Evolutionary conservation across 257 asterid genomes (phyloP), one percentile per base, ranked within the genome.

Genomic region (Paraleonurus japonicus): DNA sequence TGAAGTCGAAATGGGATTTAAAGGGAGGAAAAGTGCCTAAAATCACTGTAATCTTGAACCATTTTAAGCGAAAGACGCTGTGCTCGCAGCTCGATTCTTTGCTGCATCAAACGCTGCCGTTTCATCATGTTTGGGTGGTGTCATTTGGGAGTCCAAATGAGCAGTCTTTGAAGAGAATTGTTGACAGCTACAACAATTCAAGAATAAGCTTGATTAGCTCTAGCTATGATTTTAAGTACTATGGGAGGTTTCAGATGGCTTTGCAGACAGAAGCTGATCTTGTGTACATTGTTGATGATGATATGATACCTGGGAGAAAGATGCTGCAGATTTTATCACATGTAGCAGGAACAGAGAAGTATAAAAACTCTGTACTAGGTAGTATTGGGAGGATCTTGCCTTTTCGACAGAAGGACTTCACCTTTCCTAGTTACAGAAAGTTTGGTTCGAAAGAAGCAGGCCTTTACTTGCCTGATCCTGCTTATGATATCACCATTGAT

Each of bases 361-460:
- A 95, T 32, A 64, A 81, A 85, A 92, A 95, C 57, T 83, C 98
- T 10, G 95, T 93, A 15, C 71, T 95, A 13, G 98, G 99, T 0
- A 95, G 99, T 7, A 92, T 95, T 7, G 99, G 99, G 11, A 81
- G 98, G 85, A 89, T 95, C 47, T 79, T 95, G 84, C 99, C 99
- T 0, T 95, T 95, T 12, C 67, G 94, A 50, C 96, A 87, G 68
- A 85, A 85, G 82, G 97, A 88, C 54, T 92, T 88, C 33, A 80
- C 89, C 0, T 92, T 95, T 50, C 99, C 98, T 0, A 95, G 98
- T 66, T 95, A 95, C 9, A 81, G 98, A 28, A 95, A 95, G 92
- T 87, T 86, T 33, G 81, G 93, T 4, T 88, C 99, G 0, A 95
- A 86, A 69, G 99, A 95, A 76, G 97, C 98, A 0, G 99, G 99